Conservation (phyloP, 345 rosid species). For the Erysimum cheiranthoides region DNA sequence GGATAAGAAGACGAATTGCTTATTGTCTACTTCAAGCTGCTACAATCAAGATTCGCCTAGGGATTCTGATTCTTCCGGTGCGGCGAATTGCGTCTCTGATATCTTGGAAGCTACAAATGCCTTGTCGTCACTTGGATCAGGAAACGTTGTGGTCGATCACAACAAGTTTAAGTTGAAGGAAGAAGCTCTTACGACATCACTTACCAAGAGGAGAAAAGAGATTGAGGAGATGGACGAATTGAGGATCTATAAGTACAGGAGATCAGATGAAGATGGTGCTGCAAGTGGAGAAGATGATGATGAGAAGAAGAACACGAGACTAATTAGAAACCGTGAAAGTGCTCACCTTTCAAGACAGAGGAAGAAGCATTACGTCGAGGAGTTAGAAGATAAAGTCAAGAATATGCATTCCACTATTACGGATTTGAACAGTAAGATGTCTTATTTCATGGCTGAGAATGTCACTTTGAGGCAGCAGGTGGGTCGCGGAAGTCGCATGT, state of each 20-base stretch:
- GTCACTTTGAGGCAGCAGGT: conserved; percentile 70
- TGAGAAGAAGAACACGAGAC: conserved; percentile 63
- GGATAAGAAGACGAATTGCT: conserved; percentile 9
- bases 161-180: conserved; percentile 52
- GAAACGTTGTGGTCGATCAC: conserved; percentile 43
- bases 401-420: conserved; percentile 72
- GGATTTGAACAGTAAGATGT: conserved; percentile 68
- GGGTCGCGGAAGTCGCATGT: conserved; percentile 48
- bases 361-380: conserved; percentile 92
- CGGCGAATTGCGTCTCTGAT: conserved; percentile 44
- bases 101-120: conserved; percentile 16
- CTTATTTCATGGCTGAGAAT: conserved; percentile 81
- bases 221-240: conserved; percentile 40
- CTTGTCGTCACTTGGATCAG: conserved; percentile 47
- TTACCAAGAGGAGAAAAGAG: conserved; percentile 56
- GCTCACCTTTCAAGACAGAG: conserved; percentile 92
- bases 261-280: conserved; percentile 31
- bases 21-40: conserved; percentile 35
- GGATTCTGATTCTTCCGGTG: conserved; percentile 29
- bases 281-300: conserved; percentile 51
- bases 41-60: neutral
- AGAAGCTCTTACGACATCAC: conserved; percentile 16
- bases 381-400: conserved; percentile 84
- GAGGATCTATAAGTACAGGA: conserved; percentile 49
- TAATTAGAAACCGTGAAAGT: conserved; percentile 85